Evolutionary conservation across 805 yeast genomes (phyloP), one percentile per base, ranked within the genome.

Genomic region (Candida tallmaniae): DNA sequence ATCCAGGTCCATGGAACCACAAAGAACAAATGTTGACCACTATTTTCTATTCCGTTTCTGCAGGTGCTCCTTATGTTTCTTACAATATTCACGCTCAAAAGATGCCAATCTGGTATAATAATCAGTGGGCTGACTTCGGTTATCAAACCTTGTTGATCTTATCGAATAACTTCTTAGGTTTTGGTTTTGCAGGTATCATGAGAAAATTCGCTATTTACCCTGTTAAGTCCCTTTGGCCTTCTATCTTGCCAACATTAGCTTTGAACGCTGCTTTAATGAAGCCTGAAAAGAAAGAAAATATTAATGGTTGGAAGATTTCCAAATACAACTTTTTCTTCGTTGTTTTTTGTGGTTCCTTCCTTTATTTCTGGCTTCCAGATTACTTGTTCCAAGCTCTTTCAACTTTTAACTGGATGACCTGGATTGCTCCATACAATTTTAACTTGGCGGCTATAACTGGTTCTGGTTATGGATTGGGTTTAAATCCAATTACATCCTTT

Each of bases 21-120:
- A 79, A 79, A 50, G 84, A 79, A 48, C 85, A 79, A 51, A 76
- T 78, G 79, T 65, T 80, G 40, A 62, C 80, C 2, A 74, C 85
- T 4, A 51, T 68, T 20, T 62, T 46, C 32, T 43, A 35, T 16
- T 43, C 44, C 1, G 52, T 46, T 19, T 40, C 47, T 2, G 40
- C 36, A n/a, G 41, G 35, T 31, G 28, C 43, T 29, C 42, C 46
- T 12, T 48, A 51, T 35, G 71, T 70, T 46, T 42, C 49, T 43
- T 56, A 35, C 16, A 67, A 66, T 21, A 55, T 44, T 36, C 50
- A 51, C 40, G 39, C 44, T 31, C 51, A 52, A 41, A 56, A 46
- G 48, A 26, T 57, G 40, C 26, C 31, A 23, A 15, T 16, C 6
- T 58, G 35, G 32, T 57, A 55, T 31, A 43, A 46, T 18, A 50